Evolutionary conservation across 495 filamentous ascomycete species (phyloP), one percentile per base, ranked within the genome.

Genomic region (Neurospora sp.): DNA sequence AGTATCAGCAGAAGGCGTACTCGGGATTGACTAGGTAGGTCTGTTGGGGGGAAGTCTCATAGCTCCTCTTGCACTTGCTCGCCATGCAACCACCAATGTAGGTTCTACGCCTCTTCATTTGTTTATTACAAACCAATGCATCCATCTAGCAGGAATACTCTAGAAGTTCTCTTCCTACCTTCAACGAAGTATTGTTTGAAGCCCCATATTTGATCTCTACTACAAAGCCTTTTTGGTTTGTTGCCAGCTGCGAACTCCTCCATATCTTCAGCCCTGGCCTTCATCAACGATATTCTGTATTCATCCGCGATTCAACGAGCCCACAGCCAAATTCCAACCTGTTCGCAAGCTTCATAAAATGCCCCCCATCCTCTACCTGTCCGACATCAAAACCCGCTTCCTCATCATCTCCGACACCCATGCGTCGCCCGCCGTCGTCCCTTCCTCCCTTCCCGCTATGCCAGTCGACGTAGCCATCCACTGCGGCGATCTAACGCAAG

Each of bases 401-500:
- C 80, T 85, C 76, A 84, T 91, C 74, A 81, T 91, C 74, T 89
- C 87, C 41, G 89, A 91, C 79, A 90, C 89, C 0, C 89, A 91
- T 27, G 65, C 71, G 8, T 20, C 75, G 16, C 35, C 74, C 8
- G n/a, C 48, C 48, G 12, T 41, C 40, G 40, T 27, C 48, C 20
- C 1, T 27, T 59, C 48, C 8, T 59, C 48, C 10, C 20, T 59
- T 5, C 4, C 48, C 48, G 14, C 48, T 27, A 22, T 59, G 5
- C 76, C 77, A 70, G 83, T 83, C 48, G 86, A 93, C 78, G 83
- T 93, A 68, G 81, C 90, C 27, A 82, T 94, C 10, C 91, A 93
- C 78, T 89, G 87, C 72, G 90, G 91, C 69, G 90, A 93, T 78
- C 79, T 93, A 37, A 93, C 91, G 12, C 84, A 85, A 73, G 78